These are phyloP conservation scores for Turnera subulata DNA, from an alignment of 345 rosid genomes.

Conservation along the genomic window DNA sequence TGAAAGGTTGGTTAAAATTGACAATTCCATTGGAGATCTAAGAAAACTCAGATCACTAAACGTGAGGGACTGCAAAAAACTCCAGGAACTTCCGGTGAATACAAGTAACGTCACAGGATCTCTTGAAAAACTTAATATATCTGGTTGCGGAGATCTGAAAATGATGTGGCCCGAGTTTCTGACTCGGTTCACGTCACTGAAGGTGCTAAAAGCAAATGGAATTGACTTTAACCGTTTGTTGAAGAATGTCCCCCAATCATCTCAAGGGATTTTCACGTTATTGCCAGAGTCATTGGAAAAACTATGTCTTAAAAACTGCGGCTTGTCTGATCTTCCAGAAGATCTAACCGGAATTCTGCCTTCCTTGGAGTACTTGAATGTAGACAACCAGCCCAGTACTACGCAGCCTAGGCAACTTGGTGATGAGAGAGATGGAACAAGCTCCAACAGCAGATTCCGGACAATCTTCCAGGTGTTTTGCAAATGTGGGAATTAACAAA, in stretches of 20 bases:
- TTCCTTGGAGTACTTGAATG: too few relatives aligned
- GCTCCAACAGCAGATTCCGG: too few relatives aligned
- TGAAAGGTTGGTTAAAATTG: constrained; percentile 7
- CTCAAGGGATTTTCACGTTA: constrained; percentile 2
- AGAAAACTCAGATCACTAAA: constrained; percentile 13
- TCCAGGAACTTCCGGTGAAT: constrained; percentile 13
- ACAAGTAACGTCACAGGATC: too few relatives aligned
- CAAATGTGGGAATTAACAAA: too few relatives aligned
- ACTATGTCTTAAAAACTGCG: constrained; percentile 17
- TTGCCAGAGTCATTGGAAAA: constrained; percentile 12
- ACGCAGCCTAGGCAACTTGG: too few relatives aligned
- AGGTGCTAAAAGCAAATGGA: constrained; percentile 21
- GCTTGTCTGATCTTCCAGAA: too few relatives aligned
- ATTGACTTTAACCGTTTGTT: too few relatives aligned
- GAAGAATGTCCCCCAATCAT: too few relatives aligned
- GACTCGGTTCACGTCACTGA: constrained; percentile 16
- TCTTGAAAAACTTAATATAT: constrained; percentile 9
- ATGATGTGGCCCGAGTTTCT: constrained; percentile 3
- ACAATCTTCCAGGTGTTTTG: too few relatives aligned
- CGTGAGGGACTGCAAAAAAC: constrained; percentile 17
- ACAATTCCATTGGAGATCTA: constrained; percentile 18
- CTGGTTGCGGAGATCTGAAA: constrained; percentile 16
- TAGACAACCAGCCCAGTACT: too few relatives aligned
- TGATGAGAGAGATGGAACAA: too few relatives aligned
- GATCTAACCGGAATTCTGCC: too few relatives aligned